Percentiles rank a stretch among this genome's conserved stretches.
Evolutionary conservation across 495 filamentous ascomycete species (phyloP).

Genomic region (Lophiotrema nucula): DNA sequence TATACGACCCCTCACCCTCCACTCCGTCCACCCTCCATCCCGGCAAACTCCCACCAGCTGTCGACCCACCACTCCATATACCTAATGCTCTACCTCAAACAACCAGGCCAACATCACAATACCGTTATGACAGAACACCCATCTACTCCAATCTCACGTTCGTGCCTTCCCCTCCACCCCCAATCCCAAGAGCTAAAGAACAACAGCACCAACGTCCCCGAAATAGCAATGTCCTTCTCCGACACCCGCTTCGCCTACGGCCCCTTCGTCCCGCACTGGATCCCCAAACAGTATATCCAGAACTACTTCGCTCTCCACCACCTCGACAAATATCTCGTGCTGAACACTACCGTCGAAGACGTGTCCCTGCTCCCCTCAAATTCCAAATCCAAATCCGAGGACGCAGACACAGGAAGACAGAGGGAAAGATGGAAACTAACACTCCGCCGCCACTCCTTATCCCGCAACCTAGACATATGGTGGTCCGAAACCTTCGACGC

Average conservation of each 20-base stretch:
- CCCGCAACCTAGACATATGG: conserved; percentile 47
- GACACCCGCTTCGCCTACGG: conserved; percentile 51
- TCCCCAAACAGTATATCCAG: conserved; percentile 51
- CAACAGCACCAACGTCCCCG: conserved; percentile 50
- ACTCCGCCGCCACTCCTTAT: conserved; percentile 45
- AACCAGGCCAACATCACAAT: no score
- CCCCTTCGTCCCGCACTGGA: conserved; percentile 51
- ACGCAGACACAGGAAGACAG: no score
- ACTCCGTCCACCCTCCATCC: no score
- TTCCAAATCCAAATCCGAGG: background rate
- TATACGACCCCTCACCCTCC: no score
- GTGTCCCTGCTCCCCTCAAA: conserved; percentile 37
- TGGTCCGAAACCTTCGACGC: conserved; percentile 53
- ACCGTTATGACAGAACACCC: conserved; percentile 47
- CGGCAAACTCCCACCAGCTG: no score
- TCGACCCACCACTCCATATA: no score
- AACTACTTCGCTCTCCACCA: conserved; percentile 49
- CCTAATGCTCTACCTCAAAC: no score
- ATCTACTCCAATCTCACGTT: conserved; percentile 51
- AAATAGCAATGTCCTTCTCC: conserved; percentile 53
- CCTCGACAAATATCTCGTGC: conserved; percentile 41
- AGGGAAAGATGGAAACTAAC: conserved; percentile 50
- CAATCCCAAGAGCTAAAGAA: no score
- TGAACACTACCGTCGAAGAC: conserved; percentile 53
- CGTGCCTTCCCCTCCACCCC: no score